Evolutionary conservation across 2,329 filamentous ascomycete species (phyloP).

Genomic region (Colletotrichum endophyticum): DNA sequence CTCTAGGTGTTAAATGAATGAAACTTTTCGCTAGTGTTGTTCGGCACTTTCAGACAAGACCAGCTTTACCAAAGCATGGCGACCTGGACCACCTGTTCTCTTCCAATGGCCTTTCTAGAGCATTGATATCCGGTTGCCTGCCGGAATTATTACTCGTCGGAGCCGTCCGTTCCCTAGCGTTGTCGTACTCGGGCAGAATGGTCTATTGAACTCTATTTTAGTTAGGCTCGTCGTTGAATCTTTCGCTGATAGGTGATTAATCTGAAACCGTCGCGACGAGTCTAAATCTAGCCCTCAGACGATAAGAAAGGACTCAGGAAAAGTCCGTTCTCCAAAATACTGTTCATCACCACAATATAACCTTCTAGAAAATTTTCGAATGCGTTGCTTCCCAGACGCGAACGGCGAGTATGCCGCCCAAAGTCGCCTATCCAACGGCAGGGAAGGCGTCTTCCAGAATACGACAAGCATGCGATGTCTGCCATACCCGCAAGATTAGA

Average conservation of each 20-base stretch:
- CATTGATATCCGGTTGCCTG: not conserved
- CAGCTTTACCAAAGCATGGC: not conserved
- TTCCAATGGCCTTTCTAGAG: not conserved
- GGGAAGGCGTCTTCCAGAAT: slow-evolving; percentile 18
- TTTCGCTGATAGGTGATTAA: not conserved
- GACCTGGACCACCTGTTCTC: not conserved
- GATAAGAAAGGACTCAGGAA: not conserved
- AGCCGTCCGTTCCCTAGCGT: not conserved
- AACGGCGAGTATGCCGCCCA: not conserved
- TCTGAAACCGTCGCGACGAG: not conserved
- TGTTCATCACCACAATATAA: not conserved
- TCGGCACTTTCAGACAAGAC: not conserved
- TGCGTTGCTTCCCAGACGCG: not conserved
- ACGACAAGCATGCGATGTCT: slow-evolving; percentile 34
- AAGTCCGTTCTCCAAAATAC: not conserved
- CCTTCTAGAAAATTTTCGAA: not conserved
- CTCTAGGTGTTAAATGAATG: not conserved
- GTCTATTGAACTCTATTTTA: not conserved
- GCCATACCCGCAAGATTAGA: slow-evolving; percentile 32
- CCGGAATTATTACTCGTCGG: not conserved
- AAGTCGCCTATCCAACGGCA: not conserved
- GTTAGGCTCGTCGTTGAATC: not conserved
- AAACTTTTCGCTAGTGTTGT: not conserved
- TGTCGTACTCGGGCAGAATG: not conserved
- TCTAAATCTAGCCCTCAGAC: not conserved